phyloP scores from a whole-genome alignment of 495 filamentous ascomycete species.

The Annulohypoxylon bovei region DNA sequence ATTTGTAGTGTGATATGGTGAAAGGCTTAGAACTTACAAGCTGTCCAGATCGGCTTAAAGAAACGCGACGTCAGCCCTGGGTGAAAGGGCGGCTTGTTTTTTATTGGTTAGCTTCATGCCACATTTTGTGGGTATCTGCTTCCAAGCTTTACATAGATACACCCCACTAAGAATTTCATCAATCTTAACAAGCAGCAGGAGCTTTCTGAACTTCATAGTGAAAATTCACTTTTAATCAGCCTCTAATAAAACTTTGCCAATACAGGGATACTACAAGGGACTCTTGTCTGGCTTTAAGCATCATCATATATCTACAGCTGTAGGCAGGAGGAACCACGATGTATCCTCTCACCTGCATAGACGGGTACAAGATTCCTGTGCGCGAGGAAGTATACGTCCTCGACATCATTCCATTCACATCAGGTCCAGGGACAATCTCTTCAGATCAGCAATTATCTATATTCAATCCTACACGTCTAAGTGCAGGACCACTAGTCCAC shows the following conservation, averaged over 20 bases:
- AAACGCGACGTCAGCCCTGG: conserved; percentile 39
- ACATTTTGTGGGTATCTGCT: conserved; percentile 2
- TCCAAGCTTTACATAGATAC: background rate
- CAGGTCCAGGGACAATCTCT: conserved; percentile 59
- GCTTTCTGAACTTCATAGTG: background rate
- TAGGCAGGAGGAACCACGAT: conserved; percentile 41
- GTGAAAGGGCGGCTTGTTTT: background rate
- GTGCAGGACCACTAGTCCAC: conserved; percentile 50
- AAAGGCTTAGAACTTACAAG: conserved; percentile 40
- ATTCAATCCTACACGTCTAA: conserved; percentile 60
- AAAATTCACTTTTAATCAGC: background rate
- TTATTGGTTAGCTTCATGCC: conserved; percentile 19
- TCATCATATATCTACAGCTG: background rate
- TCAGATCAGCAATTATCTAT: conserved; percentile 67
- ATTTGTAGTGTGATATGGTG: conserved; percentile 14
- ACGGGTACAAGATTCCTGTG: conserved; percentile 55
- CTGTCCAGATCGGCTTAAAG: conserved; percentile 46
- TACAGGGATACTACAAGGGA: background rate
- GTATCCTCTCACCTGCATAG: conserved; percentile 56
- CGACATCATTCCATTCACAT: conserved; percentile 56
- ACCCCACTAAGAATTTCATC: conserved; percentile 19
- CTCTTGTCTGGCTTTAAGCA: background rate
- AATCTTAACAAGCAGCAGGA: conserved; percentile 6
- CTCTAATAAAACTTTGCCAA: background rate
- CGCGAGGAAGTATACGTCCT: conserved; percentile 60